phyloP scores from a whole-genome alignment of 345 rosid species.

The Eucalyptus pauciflora region DNA sequence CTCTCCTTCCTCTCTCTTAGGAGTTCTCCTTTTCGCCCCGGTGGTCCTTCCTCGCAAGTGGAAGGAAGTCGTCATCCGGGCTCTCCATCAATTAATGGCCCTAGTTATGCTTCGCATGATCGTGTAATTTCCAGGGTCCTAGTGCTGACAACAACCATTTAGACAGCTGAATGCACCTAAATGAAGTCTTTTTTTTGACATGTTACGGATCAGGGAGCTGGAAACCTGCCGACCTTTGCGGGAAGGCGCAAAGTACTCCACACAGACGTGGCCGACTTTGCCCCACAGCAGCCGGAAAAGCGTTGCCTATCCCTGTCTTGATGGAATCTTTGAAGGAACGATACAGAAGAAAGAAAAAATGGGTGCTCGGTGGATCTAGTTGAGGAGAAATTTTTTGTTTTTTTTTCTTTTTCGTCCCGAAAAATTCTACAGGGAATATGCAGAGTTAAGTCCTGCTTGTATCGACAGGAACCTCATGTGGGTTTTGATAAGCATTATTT shows the following conservation, averaged over 20 bases:
- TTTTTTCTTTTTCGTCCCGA: not conserved
- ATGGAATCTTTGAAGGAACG: not conserved
- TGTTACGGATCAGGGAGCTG: not conserved
- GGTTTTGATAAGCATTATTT: not conserved
- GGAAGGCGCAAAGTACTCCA: not conserved
- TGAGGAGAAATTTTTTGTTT: not conserved
- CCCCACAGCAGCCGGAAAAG: not conserved
- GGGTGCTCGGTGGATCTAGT: not conserved
- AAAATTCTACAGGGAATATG: not conserved
- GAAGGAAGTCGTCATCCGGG: constrained; percentile 2
- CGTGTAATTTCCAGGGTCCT: not conserved
- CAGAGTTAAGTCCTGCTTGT: not conserved
- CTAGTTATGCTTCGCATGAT: not conserved
- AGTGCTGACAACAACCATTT: not conserved
- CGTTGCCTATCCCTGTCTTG: not conserved
- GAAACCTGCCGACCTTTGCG: not conserved
- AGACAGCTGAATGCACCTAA: not conserved
- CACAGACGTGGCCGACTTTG: not conserved
- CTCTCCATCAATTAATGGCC: not conserved
- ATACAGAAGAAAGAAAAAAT: not conserved
- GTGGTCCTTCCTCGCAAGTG: constrained; percentile 40
- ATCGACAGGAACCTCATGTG: not conserved
- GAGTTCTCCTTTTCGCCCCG: constrained; percentile 1
- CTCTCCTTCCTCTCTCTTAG: not conserved
- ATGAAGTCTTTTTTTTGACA: not conserved